phyloP scores from a whole-genome alignment of 2,329 filamentous ascomycete genomes.

The Nothomitra cinnamomea region DNA sequence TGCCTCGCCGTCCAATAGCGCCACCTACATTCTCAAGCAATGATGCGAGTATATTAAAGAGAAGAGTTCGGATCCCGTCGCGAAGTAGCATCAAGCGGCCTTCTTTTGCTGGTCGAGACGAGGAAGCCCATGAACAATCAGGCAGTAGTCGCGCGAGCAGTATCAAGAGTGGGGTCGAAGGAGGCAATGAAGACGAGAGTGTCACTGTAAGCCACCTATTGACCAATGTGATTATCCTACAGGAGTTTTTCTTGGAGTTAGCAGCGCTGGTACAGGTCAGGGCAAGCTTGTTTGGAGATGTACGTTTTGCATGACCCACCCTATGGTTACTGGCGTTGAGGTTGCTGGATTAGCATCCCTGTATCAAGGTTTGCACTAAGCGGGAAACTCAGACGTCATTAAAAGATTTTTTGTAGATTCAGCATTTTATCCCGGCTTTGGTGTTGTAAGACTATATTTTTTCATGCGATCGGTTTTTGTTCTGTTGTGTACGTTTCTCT shows the following conservation, averaged over 20 bases:
- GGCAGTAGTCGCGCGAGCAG: constrained; percentile 7
- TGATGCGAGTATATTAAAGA: constrained; percentile 8
- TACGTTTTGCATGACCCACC: not conserved
- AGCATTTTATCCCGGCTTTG: no score
- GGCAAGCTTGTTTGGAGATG: constrained; percentile 51
- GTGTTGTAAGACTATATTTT: no score
- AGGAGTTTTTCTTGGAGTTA: constrained; percentile 65
- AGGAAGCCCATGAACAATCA: constrained; percentile 11
- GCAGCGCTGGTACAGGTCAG: constrained; percentile 59
- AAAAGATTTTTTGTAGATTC: no score
- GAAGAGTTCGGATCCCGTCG: constrained; percentile 7
- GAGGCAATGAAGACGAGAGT: not conserved
- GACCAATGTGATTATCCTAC: constrained; percentile 63
- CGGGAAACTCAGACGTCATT: no score
- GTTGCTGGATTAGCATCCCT: no score
- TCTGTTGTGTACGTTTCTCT: no score
- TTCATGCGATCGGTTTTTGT: no score
- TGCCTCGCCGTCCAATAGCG: not conserved
- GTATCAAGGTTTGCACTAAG: no score
- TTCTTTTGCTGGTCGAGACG: constrained; percentile 1
- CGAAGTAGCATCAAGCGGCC: not conserved
- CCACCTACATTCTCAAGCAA: constrained; percentile 5
- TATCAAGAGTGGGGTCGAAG: not conserved
- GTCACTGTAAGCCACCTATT: constrained; percentile 62
- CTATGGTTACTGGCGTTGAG: not conserved